A percentile compares a stretch with the other conserved stretches of the same genome.
Conservation (phyloP, 768 basidiomycete species). For the Tulasnella sp. region DNA sequence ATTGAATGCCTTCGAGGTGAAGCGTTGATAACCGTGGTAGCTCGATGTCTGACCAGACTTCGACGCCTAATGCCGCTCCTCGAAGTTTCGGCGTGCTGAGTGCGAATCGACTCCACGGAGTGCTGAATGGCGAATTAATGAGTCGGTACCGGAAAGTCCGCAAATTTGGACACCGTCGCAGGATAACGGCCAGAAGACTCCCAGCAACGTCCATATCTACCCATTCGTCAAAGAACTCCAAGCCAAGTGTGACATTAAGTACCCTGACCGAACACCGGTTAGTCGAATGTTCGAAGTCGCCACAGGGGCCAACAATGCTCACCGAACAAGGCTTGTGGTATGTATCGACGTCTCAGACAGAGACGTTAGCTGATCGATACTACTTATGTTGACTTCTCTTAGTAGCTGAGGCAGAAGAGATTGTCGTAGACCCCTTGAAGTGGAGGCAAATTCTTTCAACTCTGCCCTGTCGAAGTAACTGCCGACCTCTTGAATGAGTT, state of each 20-base stretch:
- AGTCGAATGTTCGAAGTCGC: background rate
- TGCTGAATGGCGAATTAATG: conserved; percentile 11
- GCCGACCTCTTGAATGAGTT: conserved; percentile 9
- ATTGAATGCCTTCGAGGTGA: background rate
- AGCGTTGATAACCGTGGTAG: no score
- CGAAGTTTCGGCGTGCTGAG: background rate
- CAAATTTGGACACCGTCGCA: no score
- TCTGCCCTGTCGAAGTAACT: conserved; percentile 4
- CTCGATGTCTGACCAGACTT: background rate
- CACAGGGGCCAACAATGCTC: background rate
- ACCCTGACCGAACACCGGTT: background rate
- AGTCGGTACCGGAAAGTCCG: no score
- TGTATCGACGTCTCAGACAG: background rate
- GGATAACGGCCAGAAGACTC: background rate
- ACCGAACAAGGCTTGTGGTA: conserved; percentile 5
- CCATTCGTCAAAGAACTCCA: conserved; percentile 14
- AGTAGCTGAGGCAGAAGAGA: conserved; percentile 4
- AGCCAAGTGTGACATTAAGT: conserved; percentile 4
- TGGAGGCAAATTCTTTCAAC: conserved; percentile 7
- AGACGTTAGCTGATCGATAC: conserved; percentile 2
- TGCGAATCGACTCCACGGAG: conserved; percentile 13
- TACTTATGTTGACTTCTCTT: conserved; percentile 3
- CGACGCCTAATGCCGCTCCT: conserved; percentile 4
- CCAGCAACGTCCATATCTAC: background rate
- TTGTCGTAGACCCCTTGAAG: conserved; percentile 4